phyloP scores from a whole-genome alignment of 2,329 filamentous ascomycete species.

The Aspergillus pseudotamarii region DNA sequence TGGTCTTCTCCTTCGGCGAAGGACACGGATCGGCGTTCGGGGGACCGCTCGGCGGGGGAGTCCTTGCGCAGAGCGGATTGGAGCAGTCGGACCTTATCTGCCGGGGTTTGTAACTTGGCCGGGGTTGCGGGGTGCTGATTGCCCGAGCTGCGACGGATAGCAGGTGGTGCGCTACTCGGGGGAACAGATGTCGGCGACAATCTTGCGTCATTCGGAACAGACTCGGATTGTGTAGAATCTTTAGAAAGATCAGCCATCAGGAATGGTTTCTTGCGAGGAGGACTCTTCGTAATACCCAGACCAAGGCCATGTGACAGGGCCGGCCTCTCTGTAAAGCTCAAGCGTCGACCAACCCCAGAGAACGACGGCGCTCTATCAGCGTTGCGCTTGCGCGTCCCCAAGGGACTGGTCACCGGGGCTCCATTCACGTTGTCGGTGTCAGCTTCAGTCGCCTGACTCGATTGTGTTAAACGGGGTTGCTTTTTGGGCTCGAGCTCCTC shows the following conservation, averaged over 20 bases:
- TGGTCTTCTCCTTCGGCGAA: conserved; percentile 27
- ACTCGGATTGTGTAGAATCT: conserved; percentile 10
- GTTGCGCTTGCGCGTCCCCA: conserved; percentile 12
- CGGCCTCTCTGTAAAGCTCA: conserved; percentile 19
- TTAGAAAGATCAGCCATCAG: conserved; percentile 10
- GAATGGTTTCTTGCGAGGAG: conserved; percentile 21
- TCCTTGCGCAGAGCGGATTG: conserved; percentile 31
- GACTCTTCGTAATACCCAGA: conserved; percentile 33
- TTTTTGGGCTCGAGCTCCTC: conserved; percentile 25
- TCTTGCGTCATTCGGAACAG: not conserved
- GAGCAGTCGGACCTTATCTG: conserved; percentile 19
- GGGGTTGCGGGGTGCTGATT: conserved; percentile 17
- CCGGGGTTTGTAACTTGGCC: conserved; percentile 16
- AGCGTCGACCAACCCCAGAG: conserved; percentile 21
- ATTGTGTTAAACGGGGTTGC: conserved; percentile 26
- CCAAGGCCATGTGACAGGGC: conserved; percentile 25
- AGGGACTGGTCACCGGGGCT: conserved; percentile 18
- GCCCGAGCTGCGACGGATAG: conserved; percentile 10
- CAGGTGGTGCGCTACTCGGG: conserved; percentile 13
- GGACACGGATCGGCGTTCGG: conserved; percentile 29
- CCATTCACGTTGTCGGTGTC: conserved; percentile 4
- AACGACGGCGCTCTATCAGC: conserved; percentile 22
- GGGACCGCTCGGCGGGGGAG: conserved; percentile 15
- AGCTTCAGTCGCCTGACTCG: conserved; percentile 7
- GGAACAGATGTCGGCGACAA: conserved; percentile 9